Base-by-base conservation (phyloP, 1,139 yeast genomes). In the Nakaseomyces kungkrabaensis region DNA sequence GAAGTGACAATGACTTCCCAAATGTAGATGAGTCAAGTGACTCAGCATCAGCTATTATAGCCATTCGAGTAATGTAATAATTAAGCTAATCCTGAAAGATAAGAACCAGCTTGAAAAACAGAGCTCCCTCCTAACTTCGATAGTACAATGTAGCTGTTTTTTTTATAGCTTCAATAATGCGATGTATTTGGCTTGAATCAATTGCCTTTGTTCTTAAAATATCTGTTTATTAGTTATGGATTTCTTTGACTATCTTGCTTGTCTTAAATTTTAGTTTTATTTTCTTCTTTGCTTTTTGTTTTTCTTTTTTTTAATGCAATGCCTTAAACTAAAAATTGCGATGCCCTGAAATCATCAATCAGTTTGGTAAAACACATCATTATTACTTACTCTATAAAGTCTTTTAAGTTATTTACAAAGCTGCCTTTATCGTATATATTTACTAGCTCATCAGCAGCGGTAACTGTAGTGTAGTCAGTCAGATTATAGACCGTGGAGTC, bases 1-100 rank as follows among this genome's bases (percentile, higher is more conserved):
- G 72, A 48, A 92, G 69, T 55, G 94, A 85, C 48, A 90, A 77
- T 22, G 94, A 75, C 56, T 82, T 82, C n/a, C 85, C 89, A 65
- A 85, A 85, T 0, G 90, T 84, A 6, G 76, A 66, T 22, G 82
- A 68, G 31, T 63, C 62, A 51, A 58, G 68, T 1, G 73, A 69
- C 40, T 55, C 60, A 17, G 54, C 59, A 24, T 26, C 27, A 9
- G 22, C 34, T 4, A 47, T 5, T 29, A 29, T 4, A 4, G 6
- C 34, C 44, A 41, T 41, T 25, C 24, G 11, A 6, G 4, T 8
- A 6, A 8, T 6, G 26, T 8, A 17, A 7, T 5, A 11, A 8
- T 4, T 37, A 37, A 17, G n/a, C 9, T 37, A 37, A 1, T 37
- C 9, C 40, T 4, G 11, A 6, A 6, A 34, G 13, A 11, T n/a